phyloP scores from a whole-genome alignment of 345 rosid species.

The Citrus medica region DNA sequence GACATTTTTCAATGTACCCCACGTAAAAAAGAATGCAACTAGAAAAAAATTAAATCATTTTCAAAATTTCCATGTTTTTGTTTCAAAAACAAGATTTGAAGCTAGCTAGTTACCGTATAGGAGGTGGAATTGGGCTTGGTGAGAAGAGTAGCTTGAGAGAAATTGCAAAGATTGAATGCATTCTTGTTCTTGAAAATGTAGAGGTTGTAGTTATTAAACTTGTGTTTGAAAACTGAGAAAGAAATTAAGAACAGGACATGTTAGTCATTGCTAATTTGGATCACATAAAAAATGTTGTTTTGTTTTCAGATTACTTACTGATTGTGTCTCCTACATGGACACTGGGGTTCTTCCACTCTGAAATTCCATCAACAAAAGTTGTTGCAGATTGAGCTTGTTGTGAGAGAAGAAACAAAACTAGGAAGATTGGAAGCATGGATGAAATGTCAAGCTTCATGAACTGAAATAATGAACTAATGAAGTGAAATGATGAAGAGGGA shows the following conservation, averaged over 20 bases:
- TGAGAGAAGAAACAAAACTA: slow-evolving; percentile 32
- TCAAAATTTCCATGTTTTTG: too few species aligned
- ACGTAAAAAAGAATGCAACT: too few species aligned
- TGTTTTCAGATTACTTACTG: slow-evolving; percentile 37
- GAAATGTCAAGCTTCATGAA: slow-evolving; percentile 20
- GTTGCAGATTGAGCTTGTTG: slow-evolving; percentile 44
- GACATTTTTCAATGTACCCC: too few species aligned
- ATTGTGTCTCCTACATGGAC: slow-evolving; percentile 76
- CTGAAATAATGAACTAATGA: not conserved
- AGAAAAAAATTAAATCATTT: too few species aligned
- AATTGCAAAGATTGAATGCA: slow-evolving; percentile 79
- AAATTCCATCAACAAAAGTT: slow-evolving; percentile 62
- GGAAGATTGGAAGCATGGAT: slow-evolving; percentile 24
- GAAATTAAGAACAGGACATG: not conserved
- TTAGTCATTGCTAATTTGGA: not conserved
- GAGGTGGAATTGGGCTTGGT: slow-evolving; percentile 65
- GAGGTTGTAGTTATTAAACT: slow-evolving; percentile 51
- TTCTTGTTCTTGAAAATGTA: slow-evolving; percentile 80
- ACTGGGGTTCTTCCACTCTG: slow-evolving; percentile 63
- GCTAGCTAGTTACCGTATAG: slow-evolving; percentile 46
- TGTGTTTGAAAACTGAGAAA: slow-evolving; percentile 74
- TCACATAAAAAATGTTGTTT: not conserved
- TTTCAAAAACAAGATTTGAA: too few species aligned
- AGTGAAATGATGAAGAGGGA: slow-evolving; percentile 5
- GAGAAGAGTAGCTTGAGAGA: slow-evolving; percentile 74